Percentiles rank a stretch among this genome's conserved stretches.
Evolutionary conservation across 331 rosid genomes (phyloP).

Genomic region (Acacia concinna): DNA sequence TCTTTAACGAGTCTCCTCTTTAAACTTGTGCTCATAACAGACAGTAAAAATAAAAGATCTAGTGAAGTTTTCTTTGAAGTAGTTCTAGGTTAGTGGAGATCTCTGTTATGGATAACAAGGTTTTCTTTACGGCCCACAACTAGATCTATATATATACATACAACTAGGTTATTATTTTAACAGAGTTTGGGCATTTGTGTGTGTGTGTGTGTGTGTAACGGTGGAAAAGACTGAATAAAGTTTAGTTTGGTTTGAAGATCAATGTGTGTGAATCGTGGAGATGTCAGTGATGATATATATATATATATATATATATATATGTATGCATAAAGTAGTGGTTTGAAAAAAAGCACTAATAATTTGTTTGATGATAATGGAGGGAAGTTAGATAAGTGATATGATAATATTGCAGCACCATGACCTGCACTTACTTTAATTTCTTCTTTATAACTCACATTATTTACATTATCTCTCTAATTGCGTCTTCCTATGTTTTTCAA

Average conservation of each 20-base stretch:
- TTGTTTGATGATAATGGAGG: conserved; percentile 33
- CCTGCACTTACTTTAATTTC: conserved; percentile 26
- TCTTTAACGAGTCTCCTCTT: background rate
- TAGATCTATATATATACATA: no score
- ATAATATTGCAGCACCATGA: conserved; percentile 37
- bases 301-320: background rate
- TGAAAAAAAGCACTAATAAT: conserved; percentile 21
- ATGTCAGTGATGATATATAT: background rate
- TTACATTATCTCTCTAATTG: conserved; percentile 44
- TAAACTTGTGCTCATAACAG: background rate
- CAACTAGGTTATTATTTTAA: background rate
- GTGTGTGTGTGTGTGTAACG: background rate
- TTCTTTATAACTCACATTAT: conserved; percentile 41
- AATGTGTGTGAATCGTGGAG: background rate
- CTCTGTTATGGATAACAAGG: background rate
- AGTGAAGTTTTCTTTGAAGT: background rate
- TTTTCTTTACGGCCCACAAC: background rate
- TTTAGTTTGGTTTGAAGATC: no score
- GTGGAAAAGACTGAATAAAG: background rate
- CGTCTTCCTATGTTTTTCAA: conserved; percentile 32
- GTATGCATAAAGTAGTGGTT: background rate
- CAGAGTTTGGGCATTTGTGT: background rate
- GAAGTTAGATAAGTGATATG: conserved; percentile 27
- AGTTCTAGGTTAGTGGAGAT: background rate
- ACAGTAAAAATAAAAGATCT: background rate